A percentile compares a stretch with the other conserved stretches of the same genome.
These are phyloP conservation scores for Scheffersomyces segobiensis DNA, from an alignment of 1,139 yeast species.

Conservation along the genomic window DNA sequence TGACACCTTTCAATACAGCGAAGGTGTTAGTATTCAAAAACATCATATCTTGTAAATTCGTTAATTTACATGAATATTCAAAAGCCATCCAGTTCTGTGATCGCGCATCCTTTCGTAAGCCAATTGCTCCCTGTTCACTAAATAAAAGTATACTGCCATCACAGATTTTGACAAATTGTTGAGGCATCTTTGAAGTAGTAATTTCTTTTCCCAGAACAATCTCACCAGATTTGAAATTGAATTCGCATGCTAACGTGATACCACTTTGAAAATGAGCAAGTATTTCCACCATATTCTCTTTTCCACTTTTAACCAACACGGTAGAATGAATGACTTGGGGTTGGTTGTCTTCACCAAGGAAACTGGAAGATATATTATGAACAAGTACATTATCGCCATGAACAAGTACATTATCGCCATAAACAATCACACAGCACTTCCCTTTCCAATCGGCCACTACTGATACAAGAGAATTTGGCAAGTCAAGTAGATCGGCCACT, in stretches of 20 bases:
- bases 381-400: not conserved
- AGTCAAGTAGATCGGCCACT: not conserved
- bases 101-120: conserved; percentile 4
- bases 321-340: not conserved
- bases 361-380: not conserved
- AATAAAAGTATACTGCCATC: conserved; percentile 9
- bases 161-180: conserved; percentile 10
- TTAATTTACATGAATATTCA: conserved; percentile 2
- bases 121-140: conserved; percentile 11
- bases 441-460: not conserved
- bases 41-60: conserved; percentile 10
- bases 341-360: not conserved
- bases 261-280: not conserved
- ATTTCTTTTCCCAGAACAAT: not conserved
- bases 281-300: not conserved
- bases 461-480: not conserved
- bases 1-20: conserved; percentile 6
- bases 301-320: not conserved
- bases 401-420: not conserved
- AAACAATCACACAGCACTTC: not conserved
- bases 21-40: conserved; percentile 7
- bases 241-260: not conserved
- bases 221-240: not conserved
- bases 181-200: conserved; percentile 9
- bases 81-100: conserved; percentile 5